Evolutionary conservation across 768 basidiomycete genomes (phyloP), one percentile per base, ranked within the genome.

Genomic region (Tulasnella sp.): DNA sequence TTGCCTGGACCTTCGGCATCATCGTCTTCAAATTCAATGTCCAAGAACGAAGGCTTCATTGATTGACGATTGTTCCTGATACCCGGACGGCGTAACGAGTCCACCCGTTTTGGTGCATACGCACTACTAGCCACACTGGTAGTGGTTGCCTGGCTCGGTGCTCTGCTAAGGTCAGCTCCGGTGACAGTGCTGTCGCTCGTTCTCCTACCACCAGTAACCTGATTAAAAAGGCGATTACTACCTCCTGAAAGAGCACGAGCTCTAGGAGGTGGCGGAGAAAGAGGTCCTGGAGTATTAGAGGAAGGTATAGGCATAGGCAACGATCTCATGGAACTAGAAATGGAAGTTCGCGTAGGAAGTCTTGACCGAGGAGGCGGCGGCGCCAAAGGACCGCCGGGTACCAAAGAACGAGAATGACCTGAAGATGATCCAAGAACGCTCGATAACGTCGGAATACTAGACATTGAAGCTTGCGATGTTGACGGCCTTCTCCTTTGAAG

Each of bases 21-120:
- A 5, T 51, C 40, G 15, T 43, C 49, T 25, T 51, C 49, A 31
- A 41, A 40, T 29, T 51, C 49, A 32, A 51, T 41, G 33, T 51
- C 49, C 25, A 51, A 39, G 40, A 51, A 51, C 37, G 49, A 51
- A 9, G 49, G 49, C 49, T 51, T 51, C 9, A 51, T 16, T 16
- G 49, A 41, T 31, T 51, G 49, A n/a, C 49, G 37, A 19, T 51
- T 47, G 31, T 47, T 51, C 40, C 27, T 51, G 28, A 51, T n/a
- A 29, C 39, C 19, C 37, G 4, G 12, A 41, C 37, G 37, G 27
- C 49, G 22, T 34, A 2, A 9, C 20, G 9, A 48, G 32, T 20
- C 19, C 8, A 5, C 31, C 19, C 37, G 39, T 16, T 7, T 51
- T 51, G 28, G 28, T 43, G 25, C 22, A 19, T 29, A 22, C n/a